Percentiles rank a stretch among this genome's conserved stretches.
Evolutionary conservation across 2,329 filamentous ascomycete genomes (phyloP).

Genomic region (Trichoderma breve): DNA sequence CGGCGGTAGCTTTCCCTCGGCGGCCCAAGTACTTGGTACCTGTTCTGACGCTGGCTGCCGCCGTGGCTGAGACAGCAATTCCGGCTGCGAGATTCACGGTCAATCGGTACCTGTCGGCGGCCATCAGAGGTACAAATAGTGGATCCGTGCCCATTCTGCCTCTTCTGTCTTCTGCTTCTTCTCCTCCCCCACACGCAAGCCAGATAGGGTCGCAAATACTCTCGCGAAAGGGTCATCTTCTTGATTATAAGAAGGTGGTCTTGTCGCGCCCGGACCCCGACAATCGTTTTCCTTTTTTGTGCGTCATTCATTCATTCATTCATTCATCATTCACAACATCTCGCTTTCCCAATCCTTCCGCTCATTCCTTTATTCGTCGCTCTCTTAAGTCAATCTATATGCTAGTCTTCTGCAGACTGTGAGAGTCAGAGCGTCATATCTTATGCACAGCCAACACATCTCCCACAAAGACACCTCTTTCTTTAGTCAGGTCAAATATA

Average conservation of each 20-base stretch:
- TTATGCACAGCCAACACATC: background rate
- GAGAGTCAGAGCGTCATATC: background rate
- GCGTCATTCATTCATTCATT: conserved; percentile 31
- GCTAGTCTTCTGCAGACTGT: background rate
- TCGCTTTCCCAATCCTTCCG: conserved; percentile 35
- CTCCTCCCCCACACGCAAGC: conserved; percentile 50
- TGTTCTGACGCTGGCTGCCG: background rate
- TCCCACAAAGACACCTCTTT: conserved; percentile 24
- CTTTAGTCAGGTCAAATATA: conserved; percentile 26
- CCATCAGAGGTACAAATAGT: conserved; percentile 23
- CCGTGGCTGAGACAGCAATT: conserved; percentile 20
- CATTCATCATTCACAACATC: background rate
- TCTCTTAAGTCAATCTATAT: conserved; percentile 37
- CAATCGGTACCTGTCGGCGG: conserved; percentile 5
- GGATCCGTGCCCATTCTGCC: conserved; percentile 25
- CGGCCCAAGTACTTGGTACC: conserved; percentile 15
- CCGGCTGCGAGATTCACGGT: conserved; percentile 9
- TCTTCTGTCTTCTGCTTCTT: conserved; percentile 43
- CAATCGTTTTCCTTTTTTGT: conserved; percentile 37
- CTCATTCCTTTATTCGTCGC: conserved; percentile 49
- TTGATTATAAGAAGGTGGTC: conserved; percentile 43
- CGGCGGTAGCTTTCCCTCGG: background rate
- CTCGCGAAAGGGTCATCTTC: conserved; percentile 51
- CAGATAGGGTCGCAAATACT: conserved; percentile 58
- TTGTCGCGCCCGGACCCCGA: conserved; percentile 57